Evolutionary conservation across 345 rosid species (phyloP).

Genomic region (Eucalyptus shirleyi): DNA sequence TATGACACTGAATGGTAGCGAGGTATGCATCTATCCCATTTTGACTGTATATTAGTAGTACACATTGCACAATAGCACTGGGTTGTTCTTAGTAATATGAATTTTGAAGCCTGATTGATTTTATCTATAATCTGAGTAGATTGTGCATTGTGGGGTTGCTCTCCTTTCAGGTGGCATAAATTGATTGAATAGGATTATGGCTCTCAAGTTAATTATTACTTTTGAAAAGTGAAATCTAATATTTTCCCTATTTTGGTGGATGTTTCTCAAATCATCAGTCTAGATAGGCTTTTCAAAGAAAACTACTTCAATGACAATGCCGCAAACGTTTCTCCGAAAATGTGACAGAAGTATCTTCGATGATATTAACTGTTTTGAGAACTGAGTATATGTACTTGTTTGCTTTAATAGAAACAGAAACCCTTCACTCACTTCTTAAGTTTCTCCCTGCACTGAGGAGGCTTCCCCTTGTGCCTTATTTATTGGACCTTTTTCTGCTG

Average conservation of each 20-base stretch:
- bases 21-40: conserved; percentile 38
- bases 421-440: background rate
- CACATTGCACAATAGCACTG: background rate
- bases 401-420: background rate
- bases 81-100: background rate
- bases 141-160: background rate
- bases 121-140: background rate
- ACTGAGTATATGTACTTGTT: background rate
- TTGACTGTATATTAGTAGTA: background rate
- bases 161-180: background rate
- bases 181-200: background rate
- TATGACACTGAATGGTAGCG: conserved; percentile 95
- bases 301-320: background rate
- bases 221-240: background rate
- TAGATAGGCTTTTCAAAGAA: background rate
- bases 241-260: background rate
- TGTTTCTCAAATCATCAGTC: background rate
- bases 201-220: background rate
- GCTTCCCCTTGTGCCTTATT: background rate
- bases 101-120: background rate
- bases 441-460: background rate
- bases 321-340: background rate
- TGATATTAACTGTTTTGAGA: background rate
- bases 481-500: background rate
- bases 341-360: background rate